Evolutionary conservation across 306 rosid genomes (phyloP).

Genomic region (Urtica urens): DNA sequence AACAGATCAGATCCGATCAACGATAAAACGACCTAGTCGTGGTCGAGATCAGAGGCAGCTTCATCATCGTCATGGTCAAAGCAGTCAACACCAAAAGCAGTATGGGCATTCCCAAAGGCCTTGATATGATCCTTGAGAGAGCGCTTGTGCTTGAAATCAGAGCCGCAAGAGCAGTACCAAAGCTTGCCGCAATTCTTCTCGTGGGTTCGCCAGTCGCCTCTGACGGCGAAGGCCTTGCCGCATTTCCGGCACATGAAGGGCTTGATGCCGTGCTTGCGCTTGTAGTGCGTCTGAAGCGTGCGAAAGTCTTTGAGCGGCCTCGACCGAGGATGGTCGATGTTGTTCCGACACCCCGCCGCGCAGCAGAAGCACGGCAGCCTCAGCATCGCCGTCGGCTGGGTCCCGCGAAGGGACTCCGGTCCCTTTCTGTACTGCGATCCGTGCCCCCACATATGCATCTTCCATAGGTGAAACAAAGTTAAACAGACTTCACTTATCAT

Average conservation of each 20-base stretch:
- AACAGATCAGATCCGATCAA: too few species aligned
- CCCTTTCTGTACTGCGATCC: conserved; percentile 92
- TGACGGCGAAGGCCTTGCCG: conserved; percentile 85
- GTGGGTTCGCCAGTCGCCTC: conserved; percentile 96
- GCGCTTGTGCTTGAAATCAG: conserved; percentile 87
- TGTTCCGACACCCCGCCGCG: conserved; percentile 75
- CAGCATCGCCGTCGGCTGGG: conserved; percentile 93
- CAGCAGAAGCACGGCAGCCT: conserved; percentile 91
- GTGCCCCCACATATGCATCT: conserved; percentile 99
- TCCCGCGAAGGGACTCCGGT: conserved; percentile 79
- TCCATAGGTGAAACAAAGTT: too few species aligned
- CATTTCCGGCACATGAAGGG: conserved; percentile 84
- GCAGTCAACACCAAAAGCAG: conserved; percentile 55
- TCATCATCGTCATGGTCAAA: conserved; percentile 64
- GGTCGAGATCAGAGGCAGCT: conserved; percentile 55
- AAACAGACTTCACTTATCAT: too few species aligned
- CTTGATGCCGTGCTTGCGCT: conserved; percentile 83
- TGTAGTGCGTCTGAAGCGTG: conserved; percentile 95
- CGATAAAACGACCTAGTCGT: conserved; percentile 32
- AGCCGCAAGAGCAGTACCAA: conserved; percentile 93
- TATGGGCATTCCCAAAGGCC: conserved; percentile 76
- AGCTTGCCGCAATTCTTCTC: conserved; percentile 95
- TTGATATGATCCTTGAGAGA: conserved; percentile 85
- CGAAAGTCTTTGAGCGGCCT: conserved; percentile 81
- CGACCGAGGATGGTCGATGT: conserved; percentile 85